Conservation (phyloP, 129 eudicot genomes). For the Pittosporum tobira region DNA sequence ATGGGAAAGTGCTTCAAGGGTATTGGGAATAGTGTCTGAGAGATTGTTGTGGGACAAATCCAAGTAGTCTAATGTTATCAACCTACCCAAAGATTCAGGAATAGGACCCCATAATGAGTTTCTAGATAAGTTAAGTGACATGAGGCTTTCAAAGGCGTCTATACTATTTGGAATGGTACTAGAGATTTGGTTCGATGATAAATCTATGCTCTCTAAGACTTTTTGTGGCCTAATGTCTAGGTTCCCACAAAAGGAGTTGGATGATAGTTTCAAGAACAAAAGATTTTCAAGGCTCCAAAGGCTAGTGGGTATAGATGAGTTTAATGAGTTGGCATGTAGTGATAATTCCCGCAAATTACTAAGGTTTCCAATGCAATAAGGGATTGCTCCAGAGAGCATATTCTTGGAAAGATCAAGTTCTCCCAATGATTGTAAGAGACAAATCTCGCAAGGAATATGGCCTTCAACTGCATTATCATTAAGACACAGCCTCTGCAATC, state of each 20-base stretch:
- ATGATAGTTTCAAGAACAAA: slow-evolving; percentile 4
- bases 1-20: slow-evolving; percentile 10
- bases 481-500: slow-evolving; percentile 12
- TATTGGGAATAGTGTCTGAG: slow-evolving; percentile 7
- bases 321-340: slow-evolving; percentile 6
- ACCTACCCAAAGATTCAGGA: slow-evolving; percentile 6
- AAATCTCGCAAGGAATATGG: neutral
- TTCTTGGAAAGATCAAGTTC: neutral
- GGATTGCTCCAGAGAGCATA: slow-evolving; percentile 13
- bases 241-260: neutral
- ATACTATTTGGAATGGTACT: slow-evolving; percentile 3
- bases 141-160: slow-evolving; percentile 1
- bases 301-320: neutral
- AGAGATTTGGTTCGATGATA: slow-evolving; percentile 7
- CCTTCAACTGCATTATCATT: no score
- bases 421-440: slow-evolving; percentile 3
- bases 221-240: neutral
- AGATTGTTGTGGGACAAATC: slow-evolving; percentile 13
- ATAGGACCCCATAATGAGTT: slow-evolving; percentile 6
- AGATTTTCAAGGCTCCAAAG: slow-evolving; percentile 1
- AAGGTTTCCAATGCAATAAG: slow-evolving; percentile 16
- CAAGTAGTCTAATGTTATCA: slow-evolving; percentile 5
- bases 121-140: neutral
- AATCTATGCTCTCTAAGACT: slow-evolving; percentile 9
- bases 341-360: neutral